Percentiles rank a stretch among this genome's conserved stretches.
These are phyloP conservation scores for Serpula lacrymans DNA, from an alignment of 768 basidiomycete genomes.

Conservation along the genomic window DNA sequence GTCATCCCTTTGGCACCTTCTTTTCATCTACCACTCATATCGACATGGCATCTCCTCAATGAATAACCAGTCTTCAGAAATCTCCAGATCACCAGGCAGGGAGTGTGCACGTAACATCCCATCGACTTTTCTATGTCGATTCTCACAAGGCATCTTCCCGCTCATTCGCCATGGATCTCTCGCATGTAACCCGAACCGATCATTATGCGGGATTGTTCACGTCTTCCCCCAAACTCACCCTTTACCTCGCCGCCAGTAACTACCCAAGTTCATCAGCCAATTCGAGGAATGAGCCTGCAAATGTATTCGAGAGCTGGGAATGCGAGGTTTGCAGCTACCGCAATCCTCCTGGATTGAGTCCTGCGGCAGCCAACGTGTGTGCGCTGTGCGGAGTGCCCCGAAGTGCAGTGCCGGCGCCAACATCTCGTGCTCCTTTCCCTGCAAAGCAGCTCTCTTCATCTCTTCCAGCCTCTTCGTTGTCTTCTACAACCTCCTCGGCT, in stretches of 20 bases:
- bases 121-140: slow-evolving; percentile 84
- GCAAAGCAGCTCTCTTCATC: slow-evolving; percentile 38
- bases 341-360: slow-evolving; percentile 76
- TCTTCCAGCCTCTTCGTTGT: slow-evolving; percentile 36
- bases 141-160: slow-evolving; percentile 39
- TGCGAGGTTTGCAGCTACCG: slow-evolving; percentile 87
- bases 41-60: slow-evolving; percentile 23
- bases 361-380: slow-evolving; percentile 66
- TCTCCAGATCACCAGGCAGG: slow-evolving; percentile 76
- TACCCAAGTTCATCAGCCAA: slow-evolving; percentile 16
- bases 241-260: slow-evolving; percentile 48
- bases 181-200: slow-evolving; percentile 70
- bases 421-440: slow-evolving; percentile 27
- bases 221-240: slow-evolving; percentile 85
- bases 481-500: slow-evolving; percentile 22
- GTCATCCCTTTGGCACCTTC: slow-evolving; percentile 1
- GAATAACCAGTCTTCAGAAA: slow-evolving; percentile 68
- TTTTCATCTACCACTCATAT: slow-evolving; percentile 14
- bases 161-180: slow-evolving; percentile 70
- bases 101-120: slow-evolving; percentile 68
- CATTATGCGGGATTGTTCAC: slow-evolving; percentile 88
- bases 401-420: slow-evolving; percentile 27
- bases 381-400: slow-evolving; percentile 80
- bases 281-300: slow-evolving; percentile 26
- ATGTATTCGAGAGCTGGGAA: slow-evolving; percentile 63